Percentiles rank a stretch among this genome's conserved stretches.
Conservation (phyloP, 23 red algal genomes). For the Gracilaria caudata region DNA sequence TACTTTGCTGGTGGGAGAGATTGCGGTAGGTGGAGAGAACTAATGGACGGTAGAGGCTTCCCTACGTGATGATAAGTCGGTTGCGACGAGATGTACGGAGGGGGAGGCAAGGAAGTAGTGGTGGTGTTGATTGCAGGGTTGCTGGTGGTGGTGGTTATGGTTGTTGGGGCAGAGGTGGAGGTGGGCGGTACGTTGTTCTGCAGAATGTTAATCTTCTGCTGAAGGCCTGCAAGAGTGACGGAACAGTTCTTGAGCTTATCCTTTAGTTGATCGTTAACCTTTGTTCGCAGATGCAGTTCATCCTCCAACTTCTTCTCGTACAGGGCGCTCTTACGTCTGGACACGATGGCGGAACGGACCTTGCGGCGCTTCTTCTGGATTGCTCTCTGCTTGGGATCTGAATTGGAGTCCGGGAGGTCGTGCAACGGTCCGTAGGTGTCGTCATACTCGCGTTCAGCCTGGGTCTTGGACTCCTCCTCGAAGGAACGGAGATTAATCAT, state of each 20-base stretch:
- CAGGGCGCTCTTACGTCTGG: slow-evolving; percentile 53
- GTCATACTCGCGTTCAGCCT: slow-evolving; percentile 57
- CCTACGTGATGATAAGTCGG: background rate
- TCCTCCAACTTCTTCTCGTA: slow-evolving; percentile 55
- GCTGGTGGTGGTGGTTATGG: slow-evolving; percentile 1
- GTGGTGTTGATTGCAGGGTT: background rate
- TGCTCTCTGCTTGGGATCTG: slow-evolving; percentile 2
- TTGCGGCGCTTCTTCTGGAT: slow-evolving; percentile 51
- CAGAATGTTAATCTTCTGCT: slow-evolving; percentile 25
- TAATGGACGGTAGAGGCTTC: background rate
- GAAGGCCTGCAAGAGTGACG: slow-evolving; percentile 26
- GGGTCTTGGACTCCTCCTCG: slow-evolving; percentile 57
- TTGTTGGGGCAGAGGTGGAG: background rate
- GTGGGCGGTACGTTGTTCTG: background rate
- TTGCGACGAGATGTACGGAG: background rate
- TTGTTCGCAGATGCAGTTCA: slow-evolving; percentile 27
- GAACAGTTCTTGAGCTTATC: slow-evolving; percentile 14
- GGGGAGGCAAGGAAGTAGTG: background rate
- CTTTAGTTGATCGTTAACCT: slow-evolving; percentile 32
- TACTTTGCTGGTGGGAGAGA: slow-evolving; percentile 1
- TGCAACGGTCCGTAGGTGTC: slow-evolving; percentile 22
- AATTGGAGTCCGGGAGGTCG: slow-evolving; percentile 26
- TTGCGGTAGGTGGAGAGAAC: background rate
- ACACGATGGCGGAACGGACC: slow-evolving; percentile 58
- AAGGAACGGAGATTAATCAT: slow-evolving; percentile 53